Conservation (phyloP, 1,284 basidiomycete genomes). For the Vanrija sp. region DNA sequence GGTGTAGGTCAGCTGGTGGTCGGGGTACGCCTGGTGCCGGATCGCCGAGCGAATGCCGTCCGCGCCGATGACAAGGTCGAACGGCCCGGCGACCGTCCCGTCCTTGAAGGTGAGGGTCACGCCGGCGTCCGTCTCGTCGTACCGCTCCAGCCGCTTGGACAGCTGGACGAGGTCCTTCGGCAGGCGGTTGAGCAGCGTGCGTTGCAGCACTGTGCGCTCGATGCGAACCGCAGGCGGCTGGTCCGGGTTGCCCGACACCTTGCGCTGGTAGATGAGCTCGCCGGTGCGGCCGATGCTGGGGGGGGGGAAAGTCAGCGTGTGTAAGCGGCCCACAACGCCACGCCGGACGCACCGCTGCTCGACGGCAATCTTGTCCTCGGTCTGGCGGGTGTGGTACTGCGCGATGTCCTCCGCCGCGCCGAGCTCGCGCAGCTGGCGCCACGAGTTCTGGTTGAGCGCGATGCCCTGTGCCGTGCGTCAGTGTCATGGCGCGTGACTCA, state of each 20-base stretch:
- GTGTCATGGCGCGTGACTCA: not conserved
- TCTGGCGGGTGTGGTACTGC: not conserved
- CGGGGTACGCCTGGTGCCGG: slow-evolving; percentile 26
- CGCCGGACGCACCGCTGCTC: not conserved
- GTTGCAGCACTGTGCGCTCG: slow-evolving; percentile 31
- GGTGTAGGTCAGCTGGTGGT: slow-evolving; percentile 28
- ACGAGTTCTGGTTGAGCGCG: slow-evolving; percentile 35
- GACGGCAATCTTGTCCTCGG: not conserved
- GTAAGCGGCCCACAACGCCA: not conserved
- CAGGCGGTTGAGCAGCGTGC: slow-evolving; percentile 23
- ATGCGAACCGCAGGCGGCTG: slow-evolving; percentile 22
- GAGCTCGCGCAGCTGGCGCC: slow-evolving; percentile 27
- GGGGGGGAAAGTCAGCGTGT: not conserved
- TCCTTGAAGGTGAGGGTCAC: slow-evolving; percentile 24
- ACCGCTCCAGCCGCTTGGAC: slow-evolving; percentile 17
- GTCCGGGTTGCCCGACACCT: slow-evolving; percentile 12
- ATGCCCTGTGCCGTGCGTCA: slow-evolving; percentile 22
- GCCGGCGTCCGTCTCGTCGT: slow-evolving; percentile 15
- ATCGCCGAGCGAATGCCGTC: slow-evolving; percentile 38
- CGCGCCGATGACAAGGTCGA: slow-evolving; percentile 34
- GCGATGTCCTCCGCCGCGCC: slow-evolving; percentile 2
- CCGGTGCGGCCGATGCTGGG: slow-evolving; percentile 1
- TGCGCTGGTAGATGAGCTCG: not conserved
- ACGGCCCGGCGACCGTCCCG: slow-evolving; percentile 17
- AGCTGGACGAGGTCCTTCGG: slow-evolving; percentile 27